These are phyloP conservation scores for Populus alba DNA, from an alignment of 345 rosid species.

Conservation along the genomic window DNA sequence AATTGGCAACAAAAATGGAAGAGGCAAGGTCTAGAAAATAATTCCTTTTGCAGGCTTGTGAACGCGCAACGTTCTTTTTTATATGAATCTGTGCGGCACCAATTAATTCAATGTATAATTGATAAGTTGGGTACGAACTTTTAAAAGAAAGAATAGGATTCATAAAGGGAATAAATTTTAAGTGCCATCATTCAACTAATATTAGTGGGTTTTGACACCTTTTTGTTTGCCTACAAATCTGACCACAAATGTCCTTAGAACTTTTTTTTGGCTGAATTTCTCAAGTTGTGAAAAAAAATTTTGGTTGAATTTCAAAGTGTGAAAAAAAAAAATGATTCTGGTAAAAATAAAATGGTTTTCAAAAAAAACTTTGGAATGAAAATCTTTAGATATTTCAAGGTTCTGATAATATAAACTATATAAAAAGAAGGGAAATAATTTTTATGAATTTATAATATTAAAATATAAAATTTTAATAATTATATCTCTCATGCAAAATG, in stretches of 20 bases:
- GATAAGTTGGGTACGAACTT: neutral
- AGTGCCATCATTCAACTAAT: neutral
- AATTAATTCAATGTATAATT: neutral
- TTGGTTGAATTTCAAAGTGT: slow-evolving; percentile 21
- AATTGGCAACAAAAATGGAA: neutral
- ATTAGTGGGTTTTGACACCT: neutral
- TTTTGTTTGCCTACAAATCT: neutral
- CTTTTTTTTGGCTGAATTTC: slow-evolving; percentile 24
- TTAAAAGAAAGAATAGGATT: neutral
- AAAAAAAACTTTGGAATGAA: slow-evolving; percentile 42
- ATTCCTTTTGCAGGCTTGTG: neutral
- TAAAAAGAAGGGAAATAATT: too few species aligned
- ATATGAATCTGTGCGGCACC: neutral
- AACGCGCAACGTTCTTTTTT: neutral
- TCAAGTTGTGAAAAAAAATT: slow-evolving; percentile 70
- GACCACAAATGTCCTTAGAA: neutral
- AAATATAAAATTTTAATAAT: too few species aligned
- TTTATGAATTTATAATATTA: too few species aligned
- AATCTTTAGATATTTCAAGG: too few species aligned
- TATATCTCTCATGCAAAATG: too few species aligned
- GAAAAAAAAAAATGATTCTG: slow-evolving; percentile 52
- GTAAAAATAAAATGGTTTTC: slow-evolving; percentile 46
- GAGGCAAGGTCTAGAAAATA: too few species aligned
- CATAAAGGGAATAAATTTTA: neutral
- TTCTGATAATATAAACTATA: too few species aligned